Percentiles rank a stretch among this genome's conserved stretches.
Evolutionary conservation across 768 basidiomycete genomes (phyloP).

Genomic region (Naganishia randhawae): DNA sequence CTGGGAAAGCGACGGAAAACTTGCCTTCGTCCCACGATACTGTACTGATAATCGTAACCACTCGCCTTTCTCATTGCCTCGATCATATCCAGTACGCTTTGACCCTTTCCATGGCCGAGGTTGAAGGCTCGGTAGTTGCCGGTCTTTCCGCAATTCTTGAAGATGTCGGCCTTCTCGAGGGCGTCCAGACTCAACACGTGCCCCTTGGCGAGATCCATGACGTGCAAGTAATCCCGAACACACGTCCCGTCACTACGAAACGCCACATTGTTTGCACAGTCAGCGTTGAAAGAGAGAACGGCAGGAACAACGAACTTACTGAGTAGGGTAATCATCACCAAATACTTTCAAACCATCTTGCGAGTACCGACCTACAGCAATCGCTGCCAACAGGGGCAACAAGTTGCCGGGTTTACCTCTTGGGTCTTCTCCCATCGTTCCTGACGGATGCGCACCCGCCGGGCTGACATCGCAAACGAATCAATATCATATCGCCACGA

Average conservation of each 20-base stretch:
- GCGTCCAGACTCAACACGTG: conserved; percentile 88
- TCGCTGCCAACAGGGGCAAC: conserved; percentile 85
- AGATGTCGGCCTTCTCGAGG: conserved; percentile 58
- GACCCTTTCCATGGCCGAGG: conserved; percentile 85
- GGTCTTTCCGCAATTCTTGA: conserved; percentile 55
- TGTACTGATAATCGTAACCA: conserved; percentile 79
- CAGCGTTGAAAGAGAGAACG: conserved; percentile 17
- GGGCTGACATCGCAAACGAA: conserved; percentile 61
- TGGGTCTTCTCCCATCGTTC: conserved; percentile 94
- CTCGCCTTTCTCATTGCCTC: conserved; percentile 91
- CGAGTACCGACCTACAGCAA: conserved; percentile 80
- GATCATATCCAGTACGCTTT: conserved; percentile 88
- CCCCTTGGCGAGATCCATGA: conserved; percentile 90
- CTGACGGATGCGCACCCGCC: conserved; percentile 96
- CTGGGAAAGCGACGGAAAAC: conserved; percentile 40
- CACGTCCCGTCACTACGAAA: conserved; percentile 81
- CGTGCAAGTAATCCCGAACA: conserved; percentile 71
- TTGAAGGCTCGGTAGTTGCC: conserved; percentile 88
- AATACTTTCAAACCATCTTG: conserved; percentile 71
- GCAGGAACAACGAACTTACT: conserved; percentile 55
- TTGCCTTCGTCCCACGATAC: conserved; percentile 84
- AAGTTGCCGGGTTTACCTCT: conserved; percentile 90
- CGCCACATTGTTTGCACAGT: conserved; percentile 4
- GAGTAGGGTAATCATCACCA: conserved; percentile 94
- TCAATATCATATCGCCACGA: conserved; percentile 15